Conservation (phyloP, 805 yeast genomes). For the Metschnikowia lachancei region DNA sequence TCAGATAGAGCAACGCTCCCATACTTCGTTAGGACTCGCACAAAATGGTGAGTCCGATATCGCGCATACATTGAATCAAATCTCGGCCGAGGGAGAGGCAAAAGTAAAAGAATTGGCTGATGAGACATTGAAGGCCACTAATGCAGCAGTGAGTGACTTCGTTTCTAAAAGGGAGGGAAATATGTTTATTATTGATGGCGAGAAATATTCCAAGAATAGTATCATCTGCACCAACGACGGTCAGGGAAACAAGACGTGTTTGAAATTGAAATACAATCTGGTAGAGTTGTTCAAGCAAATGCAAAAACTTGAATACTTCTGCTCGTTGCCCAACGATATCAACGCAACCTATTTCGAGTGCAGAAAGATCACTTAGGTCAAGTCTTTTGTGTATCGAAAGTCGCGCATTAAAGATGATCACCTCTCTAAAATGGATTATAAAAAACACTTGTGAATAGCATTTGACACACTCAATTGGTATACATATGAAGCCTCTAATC, state of each 20-base stretch:
- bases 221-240: slow-evolving; percentile 46
- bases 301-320: slow-evolving; percentile 50
- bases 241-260: slow-evolving; percentile 47
- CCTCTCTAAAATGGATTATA: too few relatives aligned
- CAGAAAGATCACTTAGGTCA: slow-evolving; percentile 33
- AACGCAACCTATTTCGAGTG: slow-evolving; percentile 53
- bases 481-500: too few relatives aligned
- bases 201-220: slow-evolving; percentile 35
- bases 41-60: slow-evolving; percentile 18
- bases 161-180: slow-evolving; percentile 32
- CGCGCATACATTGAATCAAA: slow-evolving; percentile 20
- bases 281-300: slow-evolving; percentile 46
- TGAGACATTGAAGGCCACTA: slow-evolving; percentile 14
- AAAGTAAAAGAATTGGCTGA: slow-evolving; percentile 11
- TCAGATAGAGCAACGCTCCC: slow-evolving; percentile 19
- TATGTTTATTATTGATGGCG: slow-evolving; percentile 43
- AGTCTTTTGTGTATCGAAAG: not conserved
- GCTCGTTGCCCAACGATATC: slow-evolving; percentile 48
- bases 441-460: too few relatives aligned
- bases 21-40: slow-evolving; percentile 14
- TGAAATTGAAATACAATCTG: slow-evolving; percentile 40
- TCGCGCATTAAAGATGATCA: not conserved
- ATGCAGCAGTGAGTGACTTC: slow-evolving; percentile 29
- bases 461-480: too few relatives aligned
- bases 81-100: slow-evolving; percentile 15